phyloP scores from a whole-genome alignment of 441 rosid species.

The Sinapis alba region DNA sequence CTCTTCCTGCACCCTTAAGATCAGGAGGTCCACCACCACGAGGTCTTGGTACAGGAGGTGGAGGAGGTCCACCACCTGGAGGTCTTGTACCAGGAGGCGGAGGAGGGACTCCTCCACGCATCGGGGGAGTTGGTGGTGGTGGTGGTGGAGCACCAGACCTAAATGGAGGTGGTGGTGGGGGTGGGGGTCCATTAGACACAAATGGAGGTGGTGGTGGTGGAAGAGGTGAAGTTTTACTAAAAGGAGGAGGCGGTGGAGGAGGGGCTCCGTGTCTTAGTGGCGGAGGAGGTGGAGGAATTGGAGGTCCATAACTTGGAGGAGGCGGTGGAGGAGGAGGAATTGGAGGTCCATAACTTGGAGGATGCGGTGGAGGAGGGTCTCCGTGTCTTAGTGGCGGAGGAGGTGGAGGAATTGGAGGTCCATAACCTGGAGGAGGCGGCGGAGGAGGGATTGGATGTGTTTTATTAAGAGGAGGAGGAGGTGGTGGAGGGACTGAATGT shows the following conservation, averaged over 20 bases:
- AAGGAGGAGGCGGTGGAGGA: constrained; percentile 33
- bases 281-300: constrained; percentile 35
- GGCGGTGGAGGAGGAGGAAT: constrained; percentile 40
- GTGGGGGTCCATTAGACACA: too few species aligned
- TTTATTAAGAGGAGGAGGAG: background rate
- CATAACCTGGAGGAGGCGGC: constrained; percentile 12
- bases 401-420: constrained; percentile 29
- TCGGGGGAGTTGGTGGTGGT: constrained; percentile 41
- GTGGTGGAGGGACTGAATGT: constrained; percentile 40
- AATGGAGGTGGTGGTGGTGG: constrained; percentile 23
- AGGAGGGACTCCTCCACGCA: constrained; percentile 43
- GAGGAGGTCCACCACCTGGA: constrained; percentile 50
- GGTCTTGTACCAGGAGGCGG: constrained; percentile 32
- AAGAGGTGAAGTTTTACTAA: constrained; percentile 9
- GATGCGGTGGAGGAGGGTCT: constrained; percentile 47
- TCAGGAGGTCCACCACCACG: constrained; percentile 15
- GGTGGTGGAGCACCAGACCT: constrained; percentile 49
- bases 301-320: constrained; percentile 20
- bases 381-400: too few species aligned
- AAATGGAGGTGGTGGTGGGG: constrained; percentile 45
- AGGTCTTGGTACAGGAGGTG: constrained; percentile 64
- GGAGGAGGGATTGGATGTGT: constrained; percentile 41
- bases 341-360: constrained; percentile 37
- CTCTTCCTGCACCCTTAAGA: background rate
- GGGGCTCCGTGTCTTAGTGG: too few species aligned